phyloP scores from a whole-genome alignment of 176 grass and related monocot genomes.

The Canna indica region DNA sequence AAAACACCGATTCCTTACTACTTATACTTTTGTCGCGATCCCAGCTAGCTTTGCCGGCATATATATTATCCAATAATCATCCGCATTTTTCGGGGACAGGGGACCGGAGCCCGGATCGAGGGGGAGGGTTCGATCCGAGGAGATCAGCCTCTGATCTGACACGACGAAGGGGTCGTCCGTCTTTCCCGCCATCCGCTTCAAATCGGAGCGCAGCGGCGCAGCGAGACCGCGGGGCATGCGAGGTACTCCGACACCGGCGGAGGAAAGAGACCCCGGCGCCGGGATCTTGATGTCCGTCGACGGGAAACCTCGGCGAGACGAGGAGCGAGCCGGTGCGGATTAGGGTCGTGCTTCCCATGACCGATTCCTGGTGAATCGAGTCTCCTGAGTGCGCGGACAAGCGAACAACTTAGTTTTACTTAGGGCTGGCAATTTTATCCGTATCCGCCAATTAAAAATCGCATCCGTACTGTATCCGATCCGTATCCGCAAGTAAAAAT shows the following conservation, averaged over 20 bases:
- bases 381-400: background rate
- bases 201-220: background rate
- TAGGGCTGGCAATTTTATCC: too few species aligned
- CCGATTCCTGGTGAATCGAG: background rate
- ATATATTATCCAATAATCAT: too few species aligned
- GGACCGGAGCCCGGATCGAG: background rate
- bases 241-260: background rate
- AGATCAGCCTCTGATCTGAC: constrained; percentile 48
- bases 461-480: too few species aligned
- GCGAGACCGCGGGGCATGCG: background rate
- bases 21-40: too few species aligned
- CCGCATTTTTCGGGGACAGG: background rate
- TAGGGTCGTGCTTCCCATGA: constrained; percentile 33
- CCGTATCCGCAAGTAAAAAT: too few species aligned
- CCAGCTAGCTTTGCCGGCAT: too few species aligned
- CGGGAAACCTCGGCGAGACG: background rate
- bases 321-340: constrained; percentile 28
- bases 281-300: background rate
- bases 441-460: too few species aligned
- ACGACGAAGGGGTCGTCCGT: constrained; percentile 30
- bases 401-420: too few species aligned
- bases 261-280: background rate
- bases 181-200: background rate
- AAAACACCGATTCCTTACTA: too few species aligned
- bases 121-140: background rate